Base-by-base conservation (phyloP, 768 basidiomycete genomes). In the Amanita muscaria region DNA sequence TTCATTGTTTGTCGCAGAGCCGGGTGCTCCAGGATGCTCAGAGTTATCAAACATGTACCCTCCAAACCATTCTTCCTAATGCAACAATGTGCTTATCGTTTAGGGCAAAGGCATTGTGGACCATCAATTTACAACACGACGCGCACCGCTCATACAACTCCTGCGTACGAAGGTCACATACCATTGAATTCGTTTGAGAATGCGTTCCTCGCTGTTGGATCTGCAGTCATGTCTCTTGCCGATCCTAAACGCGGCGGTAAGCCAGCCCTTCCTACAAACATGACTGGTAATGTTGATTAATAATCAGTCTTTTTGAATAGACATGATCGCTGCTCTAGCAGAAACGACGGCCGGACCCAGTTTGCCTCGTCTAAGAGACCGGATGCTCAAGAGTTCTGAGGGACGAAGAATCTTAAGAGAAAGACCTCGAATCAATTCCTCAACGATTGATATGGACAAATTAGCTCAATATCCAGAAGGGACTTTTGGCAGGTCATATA, bases 291-390 rank as follows among this genome's bases (percentile, higher is more conserved):
- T 35, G 8, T 29, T 18, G 40, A 32, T 44, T 31, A 16, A 31
- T 33, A 35, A 44, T 51, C 15, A 51, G 38, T 15, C 37, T 27
- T 34, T 43, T 25, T 30, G 21, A 14, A 32, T 50, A 97, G 93
- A 99, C 61, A 90, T 99, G 83, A 77, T 98, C 32, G 93, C 96
- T 9, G 86, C 89, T 4, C 73, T 97, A 7, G 90, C 89, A 18
- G 96, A 97, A 64, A 90, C 90, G 1, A 92, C 94, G 1, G 87
- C 91, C 5, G 83, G 87, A 2, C 72, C 78, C 0, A 79, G 80
- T 43, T 70, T 98, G 32, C 81, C 87, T 5, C 70, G 73, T 37
- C 65, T 96, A 38, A 79, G 88, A 24, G 83, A 88, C 51, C 58
- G 59, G 27, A 89, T 97, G 86, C 74, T 87, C 2, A 70, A 72